These are phyloP conservation scores for Seiridium unicorne DNA, from an alignment of 2,329 filamentous ascomycete species.

Conservation along the genomic window DNA sequence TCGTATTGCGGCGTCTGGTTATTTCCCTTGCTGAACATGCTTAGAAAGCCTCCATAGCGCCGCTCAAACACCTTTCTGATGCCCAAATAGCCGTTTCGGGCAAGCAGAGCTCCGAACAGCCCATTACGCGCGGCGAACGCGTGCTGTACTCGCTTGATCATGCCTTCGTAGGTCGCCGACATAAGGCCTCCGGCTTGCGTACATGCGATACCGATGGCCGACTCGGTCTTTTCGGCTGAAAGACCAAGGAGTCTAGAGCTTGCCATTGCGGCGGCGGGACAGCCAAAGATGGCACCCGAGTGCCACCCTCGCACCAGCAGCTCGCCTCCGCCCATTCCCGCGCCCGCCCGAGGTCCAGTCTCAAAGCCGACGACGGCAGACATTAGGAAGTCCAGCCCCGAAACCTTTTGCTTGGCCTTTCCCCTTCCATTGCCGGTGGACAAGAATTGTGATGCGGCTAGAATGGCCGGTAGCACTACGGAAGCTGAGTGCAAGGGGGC, in stretches of 20 bases:
- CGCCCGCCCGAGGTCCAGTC: slow-evolving; percentile 25
- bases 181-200: slow-evolving; percentile 38
- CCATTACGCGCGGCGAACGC: slow-evolving; percentile 43
- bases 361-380: slow-evolving; percentile 38
- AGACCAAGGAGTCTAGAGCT: slow-evolving; percentile 30
- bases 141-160: slow-evolving; percentile 44
- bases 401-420: not conserved
- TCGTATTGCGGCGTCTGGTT: not conserved
- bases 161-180: slow-evolving; percentile 40
- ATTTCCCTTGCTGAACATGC: not conserved
- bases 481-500: slow-evolving; percentile 25
- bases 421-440: not conserved
- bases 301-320: slow-evolving; percentile 39
- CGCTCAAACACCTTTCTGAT: slow-evolving; percentile 18
- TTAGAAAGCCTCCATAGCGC: not conserved
- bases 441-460: slow-evolving; percentile 28
- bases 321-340: slow-evolving; percentile 32
- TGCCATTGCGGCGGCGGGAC: slow-evolving; percentile 29
- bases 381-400: slow-evolving; percentile 30
- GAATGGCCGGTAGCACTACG: slow-evolving; percentile 27
- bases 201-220: slow-evolving; percentile 36
- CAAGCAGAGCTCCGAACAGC: slow-evolving; percentile 36
- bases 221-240: slow-evolving; percentile 25
- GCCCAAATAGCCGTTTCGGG: slow-evolving; percentile 35
- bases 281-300: slow-evolving; percentile 36